phyloP scores from a whole-genome alignment of 2,329 filamentous ascomycete species.

The Apiospora aurea region DNA sequence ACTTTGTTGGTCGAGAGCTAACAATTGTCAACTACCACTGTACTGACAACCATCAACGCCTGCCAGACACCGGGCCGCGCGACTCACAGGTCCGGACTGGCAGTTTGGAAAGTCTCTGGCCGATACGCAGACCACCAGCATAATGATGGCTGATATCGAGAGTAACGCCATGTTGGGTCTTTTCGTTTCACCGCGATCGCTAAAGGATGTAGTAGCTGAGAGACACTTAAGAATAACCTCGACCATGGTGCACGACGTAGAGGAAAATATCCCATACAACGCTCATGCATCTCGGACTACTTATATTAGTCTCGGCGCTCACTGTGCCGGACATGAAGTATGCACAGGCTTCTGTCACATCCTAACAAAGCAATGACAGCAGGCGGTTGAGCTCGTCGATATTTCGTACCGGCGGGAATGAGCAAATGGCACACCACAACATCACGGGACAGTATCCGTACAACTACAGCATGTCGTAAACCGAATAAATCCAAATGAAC shows the following conservation, averaged over 20 bases:
- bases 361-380: neutral
- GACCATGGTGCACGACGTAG: neutral
- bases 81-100: slow-evolving; percentile 37
- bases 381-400: neutral
- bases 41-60: too few species aligned
- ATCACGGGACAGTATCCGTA: neutral
- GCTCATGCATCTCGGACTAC: neutral
- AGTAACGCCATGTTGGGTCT: neutral
- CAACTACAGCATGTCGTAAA: neutral
- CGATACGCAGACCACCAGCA: slow-evolving; percentile 30
- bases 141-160: slow-evolving; percentile 23
- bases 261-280: neutral
- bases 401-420: neutral
- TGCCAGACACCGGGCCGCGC: neutral
- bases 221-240: neutral
- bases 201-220: neutral
- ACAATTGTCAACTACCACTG: neutral
- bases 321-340: neutral
- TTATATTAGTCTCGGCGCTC: neutral
- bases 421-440: neutral
- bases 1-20: slow-evolving; percentile 41
- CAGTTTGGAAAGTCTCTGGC: slow-evolving; percentile 41
- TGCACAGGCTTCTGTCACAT: neutral
- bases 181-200: neutral
- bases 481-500: neutral